A percentile compares a stretch with the other conserved stretches of the same genome.
Conservation (phyloP, 2,329 filamentous ascomycete genomes). For the Cercospora sesami region DNA sequence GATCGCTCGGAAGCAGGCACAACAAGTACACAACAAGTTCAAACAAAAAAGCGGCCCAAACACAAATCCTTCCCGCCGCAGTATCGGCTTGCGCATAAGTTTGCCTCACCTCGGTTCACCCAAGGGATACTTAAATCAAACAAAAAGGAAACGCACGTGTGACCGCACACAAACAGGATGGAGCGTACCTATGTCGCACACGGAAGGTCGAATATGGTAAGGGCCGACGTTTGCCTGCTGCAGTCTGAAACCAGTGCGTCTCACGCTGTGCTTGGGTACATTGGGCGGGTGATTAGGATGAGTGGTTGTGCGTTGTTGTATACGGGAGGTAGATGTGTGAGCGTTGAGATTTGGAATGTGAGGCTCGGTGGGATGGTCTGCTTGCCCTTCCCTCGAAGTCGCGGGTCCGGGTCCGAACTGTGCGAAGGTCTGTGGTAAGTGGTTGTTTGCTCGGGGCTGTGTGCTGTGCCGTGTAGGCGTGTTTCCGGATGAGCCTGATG, state of each 20-base stretch:
- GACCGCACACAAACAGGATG: neutral
- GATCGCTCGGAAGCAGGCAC: neutral
- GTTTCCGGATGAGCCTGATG: neutral
- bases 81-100: neutral
- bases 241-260: slow-evolving; percentile 20
- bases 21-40: neutral
- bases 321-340: neutral
- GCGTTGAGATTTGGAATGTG: neutral
- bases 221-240: slow-evolving; percentile 13
- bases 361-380: neutral
- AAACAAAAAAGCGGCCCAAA: neutral
- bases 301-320: neutral
- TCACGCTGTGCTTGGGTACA: slow-evolving; percentile 1
- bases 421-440: neutral
- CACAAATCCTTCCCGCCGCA: neutral
- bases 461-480: neutral
- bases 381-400: neutral
- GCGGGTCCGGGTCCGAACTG: neutral
- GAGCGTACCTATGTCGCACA: slow-evolving; percentile 29
- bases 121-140: neutral
- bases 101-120: neutral
- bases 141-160: neutral
- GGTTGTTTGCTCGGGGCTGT: neutral
- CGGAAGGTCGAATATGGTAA: slow-evolving; percentile 19
- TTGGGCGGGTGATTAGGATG: neutral